Conservation (phyloP, 2,329 filamentous ascomycete species). For the Fusarium verticillioides region DNA sequence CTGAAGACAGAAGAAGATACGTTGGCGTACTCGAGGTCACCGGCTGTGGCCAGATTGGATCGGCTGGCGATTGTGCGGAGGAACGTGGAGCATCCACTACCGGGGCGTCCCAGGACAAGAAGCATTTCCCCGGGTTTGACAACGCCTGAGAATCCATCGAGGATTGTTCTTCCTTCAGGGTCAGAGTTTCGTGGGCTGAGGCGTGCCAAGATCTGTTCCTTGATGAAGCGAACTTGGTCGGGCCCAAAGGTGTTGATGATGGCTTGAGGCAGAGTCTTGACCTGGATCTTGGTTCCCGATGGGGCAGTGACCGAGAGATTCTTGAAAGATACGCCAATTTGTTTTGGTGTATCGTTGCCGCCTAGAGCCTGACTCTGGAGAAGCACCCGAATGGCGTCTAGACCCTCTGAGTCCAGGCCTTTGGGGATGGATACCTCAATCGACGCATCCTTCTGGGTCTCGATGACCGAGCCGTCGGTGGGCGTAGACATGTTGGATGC, state of each 20-base stretch:
- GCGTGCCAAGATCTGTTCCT: background rate
- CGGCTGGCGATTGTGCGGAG: constrained; percentile 80
- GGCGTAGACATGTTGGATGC: background rate
- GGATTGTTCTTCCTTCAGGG: background rate
- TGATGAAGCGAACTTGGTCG: background rate
- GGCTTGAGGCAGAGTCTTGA: background rate
- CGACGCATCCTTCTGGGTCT: background rate
- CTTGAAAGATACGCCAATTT: background rate
- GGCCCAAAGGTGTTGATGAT: background rate
- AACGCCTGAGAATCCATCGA: background rate
- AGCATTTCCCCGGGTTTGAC: background rate
- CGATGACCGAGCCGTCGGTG: background rate
- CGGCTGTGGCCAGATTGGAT: constrained; percentile 71
- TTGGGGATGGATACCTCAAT: background rate
- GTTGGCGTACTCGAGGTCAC: background rate
- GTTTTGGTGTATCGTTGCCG: background rate
- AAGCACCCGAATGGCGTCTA: background rate
- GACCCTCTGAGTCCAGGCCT: background rate
- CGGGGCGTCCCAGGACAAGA: constrained; percentile 71
- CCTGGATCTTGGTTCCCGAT: background rate
- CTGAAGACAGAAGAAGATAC: constrained; percentile 71
- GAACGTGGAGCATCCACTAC: constrained; percentile 80
- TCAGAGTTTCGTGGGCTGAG: background rate
- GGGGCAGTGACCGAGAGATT: background rate
- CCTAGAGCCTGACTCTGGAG: background rate